Evolutionary conservation across 257 asterid genomes (phyloP), one percentile per base, ranked within the genome.

Genomic region (Ligustrum vulgare): DNA sequence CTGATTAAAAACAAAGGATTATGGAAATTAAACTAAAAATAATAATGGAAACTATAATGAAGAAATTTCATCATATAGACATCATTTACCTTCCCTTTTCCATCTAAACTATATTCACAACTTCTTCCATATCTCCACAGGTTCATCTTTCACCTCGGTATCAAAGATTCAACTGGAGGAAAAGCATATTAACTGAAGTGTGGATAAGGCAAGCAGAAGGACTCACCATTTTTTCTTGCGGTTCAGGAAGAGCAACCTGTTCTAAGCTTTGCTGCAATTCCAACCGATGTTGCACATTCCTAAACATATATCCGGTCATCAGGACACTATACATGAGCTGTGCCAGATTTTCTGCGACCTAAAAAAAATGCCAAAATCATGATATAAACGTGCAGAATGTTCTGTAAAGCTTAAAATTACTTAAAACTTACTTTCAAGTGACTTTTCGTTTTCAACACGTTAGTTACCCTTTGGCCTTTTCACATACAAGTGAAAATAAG

Each of bases 281-380:
- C 80, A 92, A 63, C 72, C 99, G 92, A 75, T 87, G 87, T 75
- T 94, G 94, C 31, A 96, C 97, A 84, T 94, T 94, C 84, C 91
- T 85, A 75, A 94, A 94, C 99, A 94, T 94, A 77, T 94, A 94
- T 75, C 99, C 99, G 73, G 99, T 94, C 99, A 94, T 94, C 96
- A 92, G 72, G 78, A 94, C 96, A 78, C 99, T 92, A 73, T 91
- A 92, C 99, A 94, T 94, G 72, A 94, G 90, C 86, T 94, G 99
- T 7, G 99, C 99, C 82, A 94, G 87, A 84, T 94, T 94, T 77
- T 94, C 99, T 36, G 99, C 98, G 71, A 95, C 98, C 99, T 95
- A 84, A 51, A 63, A 63, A 58, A 56, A 45, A 70, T 33, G 25
- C 71, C 66, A 75, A 68, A 43, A 70, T 78, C 82, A 75, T 67